Conservation (phyloP, 257 asterid species). For the Plantago ovata region DNA sequence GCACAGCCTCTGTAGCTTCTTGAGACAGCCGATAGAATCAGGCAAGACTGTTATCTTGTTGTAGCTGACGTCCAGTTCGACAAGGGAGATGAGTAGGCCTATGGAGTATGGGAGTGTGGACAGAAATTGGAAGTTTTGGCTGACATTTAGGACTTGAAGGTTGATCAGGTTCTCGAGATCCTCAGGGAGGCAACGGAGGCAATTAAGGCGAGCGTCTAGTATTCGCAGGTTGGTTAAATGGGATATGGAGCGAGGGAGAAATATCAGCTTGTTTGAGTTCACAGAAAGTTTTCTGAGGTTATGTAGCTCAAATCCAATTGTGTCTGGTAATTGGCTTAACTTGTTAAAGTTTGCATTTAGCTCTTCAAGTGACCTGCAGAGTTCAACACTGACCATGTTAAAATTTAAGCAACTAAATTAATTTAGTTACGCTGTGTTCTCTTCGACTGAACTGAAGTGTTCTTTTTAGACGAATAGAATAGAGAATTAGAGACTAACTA, state of each 20-base stretch:
- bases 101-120: slow-evolving; percentile 62
- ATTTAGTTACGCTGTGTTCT: too few relatives aligned
- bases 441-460: too few relatives aligned
- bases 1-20: slow-evolving; percentile 60
- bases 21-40: slow-evolving; percentile 72
- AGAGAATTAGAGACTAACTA: background rate
- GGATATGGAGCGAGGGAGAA: slow-evolving; percentile 76
- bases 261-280: slow-evolving; percentile 68
- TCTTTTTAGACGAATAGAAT: background rate
- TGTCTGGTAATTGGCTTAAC: slow-evolving; percentile 61
- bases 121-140: slow-evolving; percentile 84
- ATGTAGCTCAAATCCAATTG: slow-evolving; percentile 72
- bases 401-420: background rate
- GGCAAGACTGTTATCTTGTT: slow-evolving; percentile 64
- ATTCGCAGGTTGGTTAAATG: slow-evolving; percentile 68
- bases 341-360: slow-evolving; percentile 80
- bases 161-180: slow-evolving; percentile 79
- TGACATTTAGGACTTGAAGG: slow-evolving; percentile 63
- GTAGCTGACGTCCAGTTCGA: slow-evolving; percentile 79
- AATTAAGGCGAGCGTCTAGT: slow-evolving; percentile 80
- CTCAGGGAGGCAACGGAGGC: slow-evolving; percentile 71
- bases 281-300: slow-evolving; percentile 62
- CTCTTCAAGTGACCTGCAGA: slow-evolving; percentile 74
- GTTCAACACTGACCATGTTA: background rate
- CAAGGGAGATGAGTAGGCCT: slow-evolving; percentile 72